These are phyloP conservation scores for Penicillium flavigenum DNA, from an alignment of 495 filamentous ascomycete genomes.

Conservation along the genomic window DNA sequence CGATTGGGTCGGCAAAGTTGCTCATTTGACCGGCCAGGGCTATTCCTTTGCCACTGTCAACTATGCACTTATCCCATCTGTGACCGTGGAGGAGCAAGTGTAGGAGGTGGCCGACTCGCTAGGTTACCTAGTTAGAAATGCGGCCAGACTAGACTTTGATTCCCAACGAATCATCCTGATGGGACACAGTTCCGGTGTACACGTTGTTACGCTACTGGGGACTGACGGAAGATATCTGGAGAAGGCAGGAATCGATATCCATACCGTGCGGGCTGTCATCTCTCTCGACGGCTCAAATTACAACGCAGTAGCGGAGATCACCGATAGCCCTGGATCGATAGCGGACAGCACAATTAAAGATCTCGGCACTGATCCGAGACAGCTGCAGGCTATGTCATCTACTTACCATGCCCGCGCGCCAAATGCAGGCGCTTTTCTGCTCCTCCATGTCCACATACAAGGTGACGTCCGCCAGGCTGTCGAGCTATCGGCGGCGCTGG, in stretches of 20 bases:
- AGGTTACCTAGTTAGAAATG: neutral
- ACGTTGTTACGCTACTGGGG: neutral
- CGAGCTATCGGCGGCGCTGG: neutral
- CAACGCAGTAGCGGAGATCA: slow-evolving; percentile 7
- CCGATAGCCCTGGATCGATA: neutral
- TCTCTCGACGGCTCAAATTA: slow-evolving; percentile 3
- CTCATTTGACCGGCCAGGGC: neutral
- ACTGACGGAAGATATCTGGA: neutral
- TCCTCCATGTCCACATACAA: neutral
- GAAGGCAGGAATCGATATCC: neutral
- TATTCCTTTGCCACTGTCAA: slow-evolving; percentile 7
- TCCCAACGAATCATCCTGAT: neutral
- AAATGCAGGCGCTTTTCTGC: neutral
- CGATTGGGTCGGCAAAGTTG: slow-evolving; percentile 1
- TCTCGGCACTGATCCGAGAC: neutral
- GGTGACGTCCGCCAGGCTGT: neutral
- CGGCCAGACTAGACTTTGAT: neutral
- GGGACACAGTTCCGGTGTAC: slow-evolving; percentile 1
- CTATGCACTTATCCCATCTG: slow-evolving; percentile 1
- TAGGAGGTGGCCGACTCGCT: slow-evolving; percentile 1
- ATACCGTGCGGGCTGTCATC: neutral
- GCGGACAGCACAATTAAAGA: neutral
- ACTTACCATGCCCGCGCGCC: neutral
- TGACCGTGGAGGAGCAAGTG: slow-evolving; percentile 5
- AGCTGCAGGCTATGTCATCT: neutral